Conservation (phyloP, 305 asterid species). For the Fraxinus latifolia region DNA sequence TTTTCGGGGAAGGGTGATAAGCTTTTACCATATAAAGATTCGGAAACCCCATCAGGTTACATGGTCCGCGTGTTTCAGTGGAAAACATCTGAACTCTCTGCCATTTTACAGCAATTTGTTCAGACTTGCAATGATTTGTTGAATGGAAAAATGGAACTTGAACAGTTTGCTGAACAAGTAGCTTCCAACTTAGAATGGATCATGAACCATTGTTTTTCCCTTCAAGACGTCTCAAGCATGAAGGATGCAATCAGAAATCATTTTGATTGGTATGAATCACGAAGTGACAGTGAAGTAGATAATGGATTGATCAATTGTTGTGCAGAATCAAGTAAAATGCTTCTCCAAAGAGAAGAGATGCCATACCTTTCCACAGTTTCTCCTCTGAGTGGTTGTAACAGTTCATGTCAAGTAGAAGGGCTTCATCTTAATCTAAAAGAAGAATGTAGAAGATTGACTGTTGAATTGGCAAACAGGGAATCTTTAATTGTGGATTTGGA, state of each 20-base stretch:
- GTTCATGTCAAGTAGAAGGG: slow-evolving; percentile 30
- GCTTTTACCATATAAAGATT: slow-evolving; percentile 27
- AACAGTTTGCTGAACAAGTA: slow-evolving; percentile 49
- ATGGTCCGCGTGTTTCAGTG: slow-evolving; percentile 71
- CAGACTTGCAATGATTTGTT: slow-evolving; percentile 59
- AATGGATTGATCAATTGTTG: slow-evolving; percentile 35
- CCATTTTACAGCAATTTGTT: slow-evolving; percentile 54
- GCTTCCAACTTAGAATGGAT: slow-evolving; percentile 75
- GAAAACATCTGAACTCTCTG: slow-evolving; percentile 65
- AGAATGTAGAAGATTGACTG: slow-evolving; percentile 28
- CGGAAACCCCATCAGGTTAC: slow-evolving; percentile 50
- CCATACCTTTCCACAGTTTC: slow-evolving; percentile 27
- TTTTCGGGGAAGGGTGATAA: slow-evolving; percentile 31
- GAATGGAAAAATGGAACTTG: slow-evolving; percentile 46
- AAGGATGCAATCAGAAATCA: slow-evolving; percentile 52
- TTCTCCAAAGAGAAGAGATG: slow-evolving; percentile 24
- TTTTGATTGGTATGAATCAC: slow-evolving; percentile 72
- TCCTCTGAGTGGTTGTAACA: slow-evolving; percentile 18
- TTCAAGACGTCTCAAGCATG: slow-evolving; percentile 86
- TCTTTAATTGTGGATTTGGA: slow-evolving; percentile 32
- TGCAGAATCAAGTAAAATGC: slow-evolving; percentile 36
- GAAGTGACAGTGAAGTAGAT: slow-evolving; percentile 55
- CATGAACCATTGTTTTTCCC: slow-evolving; percentile 77
- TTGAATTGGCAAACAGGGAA: slow-evolving; percentile 32
- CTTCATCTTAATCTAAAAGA: slow-evolving; percentile 24